phyloP scores from a whole-genome alignment of 257 asterid genomes.

The Rehmannia glutinosa region DNA sequence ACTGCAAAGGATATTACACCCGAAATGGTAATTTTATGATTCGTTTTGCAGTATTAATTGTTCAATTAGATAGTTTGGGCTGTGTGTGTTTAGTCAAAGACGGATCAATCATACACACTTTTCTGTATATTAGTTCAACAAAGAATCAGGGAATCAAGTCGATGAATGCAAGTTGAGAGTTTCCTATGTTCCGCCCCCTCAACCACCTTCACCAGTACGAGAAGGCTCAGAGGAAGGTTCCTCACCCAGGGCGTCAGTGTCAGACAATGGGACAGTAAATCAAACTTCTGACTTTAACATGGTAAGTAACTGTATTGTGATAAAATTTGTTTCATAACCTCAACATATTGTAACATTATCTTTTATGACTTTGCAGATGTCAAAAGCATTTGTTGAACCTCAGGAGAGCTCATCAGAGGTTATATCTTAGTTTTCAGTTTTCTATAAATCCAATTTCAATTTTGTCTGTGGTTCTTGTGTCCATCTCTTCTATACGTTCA shows the following conservation, averaged over 20 bases:
- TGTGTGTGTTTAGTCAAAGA: not conserved
- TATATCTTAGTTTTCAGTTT: not conserved
- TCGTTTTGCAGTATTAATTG: not conserved
- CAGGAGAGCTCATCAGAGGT: conserved; percentile 43
- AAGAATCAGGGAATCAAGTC: conserved; percentile 49
- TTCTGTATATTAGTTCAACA: conserved; percentile 49
- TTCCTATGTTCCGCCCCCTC: conserved; percentile 59
- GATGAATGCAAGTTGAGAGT: conserved; percentile 80
- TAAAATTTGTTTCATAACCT: conserved; percentile 1
- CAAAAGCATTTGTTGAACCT: conserved; percentile 34
- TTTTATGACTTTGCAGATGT: conserved; percentile 30
- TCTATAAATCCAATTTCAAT: not conserved
- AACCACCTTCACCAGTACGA: conserved; percentile 72
- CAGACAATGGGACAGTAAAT: conserved; percentile 47
- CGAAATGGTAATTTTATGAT: conserved; percentile 44
- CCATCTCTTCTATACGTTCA: not conserved
- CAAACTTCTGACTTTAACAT: conserved; percentile 33
- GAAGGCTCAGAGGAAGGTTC: conserved; percentile 77
- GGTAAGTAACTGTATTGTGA: conserved; percentile 14
- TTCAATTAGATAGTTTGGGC: not conserved
- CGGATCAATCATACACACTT: not conserved
- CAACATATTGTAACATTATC: not conserved
- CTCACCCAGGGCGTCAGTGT: conserved; percentile 50
- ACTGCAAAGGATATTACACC: conserved; percentile 60
- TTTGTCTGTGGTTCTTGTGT: not conserved